These are phyloP conservation scores for Cymbidium sinense DNA, from an alignment of 106 monocot genomes.

Conservation along the genomic window DNA sequence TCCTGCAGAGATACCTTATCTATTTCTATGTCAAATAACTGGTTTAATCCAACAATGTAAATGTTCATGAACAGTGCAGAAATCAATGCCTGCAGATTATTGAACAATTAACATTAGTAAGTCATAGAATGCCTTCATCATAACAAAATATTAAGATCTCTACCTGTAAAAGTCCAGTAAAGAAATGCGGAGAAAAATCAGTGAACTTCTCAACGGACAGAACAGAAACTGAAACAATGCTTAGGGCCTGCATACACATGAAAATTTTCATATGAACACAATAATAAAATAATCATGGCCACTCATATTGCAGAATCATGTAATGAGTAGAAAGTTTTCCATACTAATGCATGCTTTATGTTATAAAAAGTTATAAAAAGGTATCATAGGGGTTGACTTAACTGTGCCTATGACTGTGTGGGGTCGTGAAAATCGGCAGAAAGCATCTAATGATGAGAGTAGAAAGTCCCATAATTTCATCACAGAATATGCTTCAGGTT, in stretches of 20 bases:
- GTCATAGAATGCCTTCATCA: not conserved
- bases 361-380: not conserved
- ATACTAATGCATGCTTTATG: not conserved
- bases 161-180: conserved; percentile 80
- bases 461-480: conserved; percentile 21
- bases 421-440: conserved; percentile 84
- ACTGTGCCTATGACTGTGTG: conserved; percentile 99
- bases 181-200: conserved; percentile 79
- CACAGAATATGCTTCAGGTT: conserved; percentile 34
- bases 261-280: not conserved
- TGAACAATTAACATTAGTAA: not conserved
- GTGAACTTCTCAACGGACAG: conserved; percentile 66
- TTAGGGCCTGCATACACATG: conserved; percentile 49
- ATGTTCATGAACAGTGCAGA: conserved; percentile 97
- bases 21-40: conserved; percentile 92
- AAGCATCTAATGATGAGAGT: conserved; percentile 41
- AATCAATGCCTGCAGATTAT: conserved; percentile 58
- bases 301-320: not conserved
- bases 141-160: not conserved
- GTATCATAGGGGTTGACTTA: conserved; percentile 23
- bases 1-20: conserved; percentile 62
- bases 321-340: not conserved
- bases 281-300: not conserved
- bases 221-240: conserved; percentile 92
- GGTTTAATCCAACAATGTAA: conserved; percentile 98